Evolutionary conservation across 2,329 filamentous ascomycete species (phyloP).

Genomic region (Scytalidium sp.): DNA sequence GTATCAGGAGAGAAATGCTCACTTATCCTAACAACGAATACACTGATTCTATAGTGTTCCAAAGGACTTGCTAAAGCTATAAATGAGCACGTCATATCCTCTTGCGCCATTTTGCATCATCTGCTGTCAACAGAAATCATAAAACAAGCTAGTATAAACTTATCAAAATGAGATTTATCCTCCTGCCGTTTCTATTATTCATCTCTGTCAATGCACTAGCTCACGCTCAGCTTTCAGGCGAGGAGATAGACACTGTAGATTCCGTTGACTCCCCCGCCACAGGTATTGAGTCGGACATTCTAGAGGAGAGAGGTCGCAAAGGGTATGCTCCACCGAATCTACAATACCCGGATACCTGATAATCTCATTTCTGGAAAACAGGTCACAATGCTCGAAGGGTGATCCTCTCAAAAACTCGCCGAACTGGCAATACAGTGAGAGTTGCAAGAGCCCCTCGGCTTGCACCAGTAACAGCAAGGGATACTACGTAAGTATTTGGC

Average conservation of each 20-base stretch:
- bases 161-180: neutral
- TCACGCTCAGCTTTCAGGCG: neutral
- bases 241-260: no score
- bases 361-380: neutral
- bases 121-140: neutral
- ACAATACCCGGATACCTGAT: no score
- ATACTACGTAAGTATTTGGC: neutral
- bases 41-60: neutral
- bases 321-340: neutral
- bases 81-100: neutral
- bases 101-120: neutral
- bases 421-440: neutral
- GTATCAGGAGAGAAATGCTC: no score
- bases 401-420: neutral
- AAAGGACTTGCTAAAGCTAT: neutral
- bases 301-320: neutral
- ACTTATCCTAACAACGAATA: no score
- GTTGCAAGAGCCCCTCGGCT: neutral
- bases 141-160: neutral
- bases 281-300: neutral
- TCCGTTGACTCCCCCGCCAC: neutral
- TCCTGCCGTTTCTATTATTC: neutral
- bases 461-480: neutral
- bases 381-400: neutral
- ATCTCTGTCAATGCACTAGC: neutral